A percentile compares a stretch with the other conserved stretches of the same genome.
phyloP scores from a whole-genome alignment of 2,329 filamentous ascomycete genomes.

The Fusarium scirpi region DNA sequence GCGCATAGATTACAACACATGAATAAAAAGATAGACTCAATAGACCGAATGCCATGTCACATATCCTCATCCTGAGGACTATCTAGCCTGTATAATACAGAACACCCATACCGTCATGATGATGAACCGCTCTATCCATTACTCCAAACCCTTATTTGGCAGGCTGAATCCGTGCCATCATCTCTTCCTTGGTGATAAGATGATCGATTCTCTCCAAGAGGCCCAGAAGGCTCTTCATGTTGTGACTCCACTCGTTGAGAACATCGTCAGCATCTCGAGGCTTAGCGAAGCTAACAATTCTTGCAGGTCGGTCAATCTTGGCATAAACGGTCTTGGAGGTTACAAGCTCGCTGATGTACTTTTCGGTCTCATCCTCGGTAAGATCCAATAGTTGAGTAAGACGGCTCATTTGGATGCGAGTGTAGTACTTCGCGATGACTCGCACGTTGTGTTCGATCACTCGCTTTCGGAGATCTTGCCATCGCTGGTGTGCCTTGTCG shows the following conservation, averaged over 20 bases:
- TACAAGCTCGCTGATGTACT: slow-evolving; percentile 97
- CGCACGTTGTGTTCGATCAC: slow-evolving; percentile 99
- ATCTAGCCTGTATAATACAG: slow-evolving; percentile 54
- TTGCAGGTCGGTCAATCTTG: slow-evolving; percentile 94
- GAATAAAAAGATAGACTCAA: slow-evolving; percentile 44
- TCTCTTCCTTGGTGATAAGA: slow-evolving; percentile 99
- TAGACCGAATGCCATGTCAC: slow-evolving; percentile 47
- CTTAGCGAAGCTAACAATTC: slow-evolving; percentile 94
- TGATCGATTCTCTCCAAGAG: slow-evolving; percentile 93
- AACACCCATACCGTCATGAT: slow-evolving; percentile 47
- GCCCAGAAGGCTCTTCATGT: slow-evolving; percentile 93
- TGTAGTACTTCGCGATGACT: slow-evolving; percentile 98
- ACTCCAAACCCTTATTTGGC: slow-evolving; percentile 54
- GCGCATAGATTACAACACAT: slow-evolving; percentile 37
- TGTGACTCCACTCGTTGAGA: slow-evolving; percentile 97
- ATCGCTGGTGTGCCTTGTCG: slow-evolving; percentile 84
- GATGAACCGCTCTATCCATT: slow-evolving; percentile 39
- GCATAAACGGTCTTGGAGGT: slow-evolving; percentile 98
- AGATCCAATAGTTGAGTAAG: slow-evolving; percentile 92
- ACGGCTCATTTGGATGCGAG: slow-evolving; percentile 91
- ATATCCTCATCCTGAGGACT: slow-evolving; percentile 49
- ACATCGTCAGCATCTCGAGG: slow-evolving; percentile 95
- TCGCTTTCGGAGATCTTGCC: slow-evolving; percentile 95
- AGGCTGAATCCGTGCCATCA: slow-evolving; percentile 98
- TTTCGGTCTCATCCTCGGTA: slow-evolving; percentile 95